These are phyloP conservation scores for Diaporthe sp. DNA, from an alignment of 2,329 filamentous ascomycete genomes.

Conservation along the genomic window DNA sequence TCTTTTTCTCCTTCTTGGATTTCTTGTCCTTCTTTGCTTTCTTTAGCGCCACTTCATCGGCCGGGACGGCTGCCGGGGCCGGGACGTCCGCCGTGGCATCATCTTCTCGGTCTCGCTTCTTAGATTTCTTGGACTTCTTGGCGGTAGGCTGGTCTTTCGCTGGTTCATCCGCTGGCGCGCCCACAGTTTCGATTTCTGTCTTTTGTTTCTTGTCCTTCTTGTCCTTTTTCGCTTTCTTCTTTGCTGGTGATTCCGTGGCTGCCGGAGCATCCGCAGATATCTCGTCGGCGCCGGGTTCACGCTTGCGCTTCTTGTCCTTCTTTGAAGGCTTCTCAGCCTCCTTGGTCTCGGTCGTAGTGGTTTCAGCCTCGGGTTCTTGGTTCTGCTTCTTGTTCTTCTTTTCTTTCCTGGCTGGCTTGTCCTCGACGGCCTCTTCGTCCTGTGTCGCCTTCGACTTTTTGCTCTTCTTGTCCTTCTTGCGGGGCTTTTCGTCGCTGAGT, in stretches of 20 bases:
- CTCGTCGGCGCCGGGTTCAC: conserved; percentile 35
- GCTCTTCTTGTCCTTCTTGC: conserved; percentile 43
- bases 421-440: background rate
- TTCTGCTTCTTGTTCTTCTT: conserved; percentile 44
- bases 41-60: conserved; percentile 53
- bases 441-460: conserved; percentile 48
- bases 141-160: conserved; percentile 39
- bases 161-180: background rate
- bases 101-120: conserved; percentile 43
- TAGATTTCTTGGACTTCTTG: conserved; percentile 43
- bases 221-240: conserved; percentile 45
- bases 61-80: conserved; percentile 46
- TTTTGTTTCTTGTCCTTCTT: conserved; percentile 45
- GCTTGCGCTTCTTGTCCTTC: conserved; percentile 43
- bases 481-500: conserved; percentile 42
- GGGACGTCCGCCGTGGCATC: conserved; percentile 46
- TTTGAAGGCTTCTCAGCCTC: conserved; percentile 42
- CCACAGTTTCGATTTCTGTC: background rate
- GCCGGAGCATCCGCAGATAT: conserved; percentile 38
- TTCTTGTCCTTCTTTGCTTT: conserved; percentile 57
- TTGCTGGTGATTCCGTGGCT: conserved; percentile 42
- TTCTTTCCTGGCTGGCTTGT: conserved; percentile 44
- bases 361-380: conserved; percentile 48
- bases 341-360: conserved; percentile 42
- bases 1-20: conserved; percentile 48